Evolutionary conservation across 1,284 basidiomycete genomes (phyloP).

Genomic region (Pisolithus thermaeus): DNA sequence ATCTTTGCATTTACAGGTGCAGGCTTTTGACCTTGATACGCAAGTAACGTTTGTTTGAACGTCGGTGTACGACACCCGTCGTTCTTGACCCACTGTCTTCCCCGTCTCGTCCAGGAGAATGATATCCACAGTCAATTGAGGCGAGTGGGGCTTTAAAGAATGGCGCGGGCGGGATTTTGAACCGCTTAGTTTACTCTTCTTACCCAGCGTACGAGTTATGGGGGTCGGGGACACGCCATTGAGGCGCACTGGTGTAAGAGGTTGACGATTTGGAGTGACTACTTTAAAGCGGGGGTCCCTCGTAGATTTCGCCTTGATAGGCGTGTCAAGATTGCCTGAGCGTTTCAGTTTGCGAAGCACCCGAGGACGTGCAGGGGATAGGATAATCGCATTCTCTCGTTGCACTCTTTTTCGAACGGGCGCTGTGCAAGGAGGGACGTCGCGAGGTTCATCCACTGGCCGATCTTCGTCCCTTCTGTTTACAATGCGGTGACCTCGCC

Average conservation of each 20-base stretch:
- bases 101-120: constrained; percentile 56
- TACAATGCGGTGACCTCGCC: constrained; percentile 59
- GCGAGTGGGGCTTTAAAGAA: constrained; percentile 35
- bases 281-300: constrained; percentile 14
- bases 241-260: constrained; percentile 25
- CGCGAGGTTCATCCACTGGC: constrained; percentile 9
- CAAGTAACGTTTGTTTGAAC: constrained; percentile 24
- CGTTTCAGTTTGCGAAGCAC: constrained; percentile 10
- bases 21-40: constrained; percentile 7
- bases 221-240: constrained; percentile 13
- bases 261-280: constrained; percentile 17
- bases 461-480: constrained; percentile 30
- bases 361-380: constrained; percentile 20
- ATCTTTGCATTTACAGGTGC: constrained; percentile 1
- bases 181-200: constrained; percentile 20
- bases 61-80: constrained; percentile 38
- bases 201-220: constrained; percentile 6
- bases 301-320: constrained; percentile 8
- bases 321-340: constrained; percentile 7
- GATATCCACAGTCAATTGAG: constrained; percentile 60
- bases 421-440: constrained; percentile 9
- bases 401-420: constrained; percentile 7
- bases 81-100: constrained; percentile 49
- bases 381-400: constrained; percentile 21
- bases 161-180: constrained; percentile 28